These are phyloP conservation scores for Cryphonectria parasitica DNA, from an alignment of 2,329 filamentous ascomycete genomes.

Conservation along the genomic window DNA sequence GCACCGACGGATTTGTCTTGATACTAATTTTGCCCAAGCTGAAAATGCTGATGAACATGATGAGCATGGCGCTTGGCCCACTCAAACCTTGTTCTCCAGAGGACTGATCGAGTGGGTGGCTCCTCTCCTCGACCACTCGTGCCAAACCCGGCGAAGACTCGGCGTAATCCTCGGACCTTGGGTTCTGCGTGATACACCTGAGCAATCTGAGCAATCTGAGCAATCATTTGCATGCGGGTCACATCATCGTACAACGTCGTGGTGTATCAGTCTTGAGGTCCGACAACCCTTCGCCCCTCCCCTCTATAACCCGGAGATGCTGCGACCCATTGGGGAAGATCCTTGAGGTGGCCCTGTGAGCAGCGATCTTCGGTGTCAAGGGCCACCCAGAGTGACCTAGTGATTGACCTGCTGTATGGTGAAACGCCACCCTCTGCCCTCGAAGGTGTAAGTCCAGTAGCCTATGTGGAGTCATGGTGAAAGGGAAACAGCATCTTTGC, in stretches of 20 bases:
- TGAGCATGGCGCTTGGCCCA: background rate
- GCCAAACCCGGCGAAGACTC: background rate
- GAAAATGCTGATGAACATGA: background rate
- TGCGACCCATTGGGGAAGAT: background rate
- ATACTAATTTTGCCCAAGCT: background rate
- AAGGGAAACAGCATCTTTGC: background rate
- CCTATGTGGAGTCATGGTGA: background rate
- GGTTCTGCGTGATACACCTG: background rate
- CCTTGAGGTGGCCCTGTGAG: background rate
- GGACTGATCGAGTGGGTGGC: background rate
- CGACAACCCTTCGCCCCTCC: background rate
- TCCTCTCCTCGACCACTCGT: background rate
- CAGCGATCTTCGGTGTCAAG: background rate
- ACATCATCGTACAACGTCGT: background rate
- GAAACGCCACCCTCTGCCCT: background rate
- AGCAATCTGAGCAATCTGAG: background rate
- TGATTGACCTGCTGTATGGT: background rate
- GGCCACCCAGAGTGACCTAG: background rate
- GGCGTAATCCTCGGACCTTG: background rate
- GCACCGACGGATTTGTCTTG: background rate
- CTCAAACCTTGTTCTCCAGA: background rate
- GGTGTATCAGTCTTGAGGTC: background rate
- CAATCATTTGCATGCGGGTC: background rate
- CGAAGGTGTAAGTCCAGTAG: background rate
- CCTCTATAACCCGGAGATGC: background rate